Base-by-base conservation (phyloP, 108 stramenopile species). In the Cyclotella baltica region DNA sequence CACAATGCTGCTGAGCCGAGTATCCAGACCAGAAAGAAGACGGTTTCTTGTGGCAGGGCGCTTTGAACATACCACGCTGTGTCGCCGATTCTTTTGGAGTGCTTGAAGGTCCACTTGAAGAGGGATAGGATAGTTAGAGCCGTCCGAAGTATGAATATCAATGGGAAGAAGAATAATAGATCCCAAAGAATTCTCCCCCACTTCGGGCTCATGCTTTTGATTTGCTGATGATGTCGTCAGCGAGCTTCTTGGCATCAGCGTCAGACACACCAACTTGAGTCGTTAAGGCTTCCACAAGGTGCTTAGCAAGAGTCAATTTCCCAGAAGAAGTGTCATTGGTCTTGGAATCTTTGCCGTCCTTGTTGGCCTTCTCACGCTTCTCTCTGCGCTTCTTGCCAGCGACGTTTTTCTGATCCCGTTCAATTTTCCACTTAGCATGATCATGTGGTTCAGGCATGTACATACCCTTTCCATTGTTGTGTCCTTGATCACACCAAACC, bases 381-480 rank as follows among this genome's bases (percentile, higher is more conserved):
- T 35, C 59, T 46, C 50, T 27, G 0, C 30, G 3, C 3, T 62
- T 27, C 30, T 63, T 36, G 25, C 3, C 59, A 1, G 18, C 20
- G 0, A 16, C 62, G 5, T 52, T 30, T 4, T 23, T 31, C 50
- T 64, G 22, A 13, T 52, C 25, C 73, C 19, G 48, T 20, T 73
- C 16, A 22, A 52, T 46, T 0, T 8, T 15, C 62, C 73, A 73
- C 20, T 50, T 27, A 4, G 47, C 48, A 33, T 73, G 73, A 52
- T 51, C 47, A 51, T 73, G 73, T 19, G 33, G n/a, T 9, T 29
- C 2, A 35, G 62, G 73, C 61, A 73, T 63, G 34, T 73, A 73
- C 4, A 61, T 43, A 0, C 73, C 73, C 0, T 31, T 35, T 10
- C 73, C 62, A 29, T 52, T 30, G 2, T 23, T 43, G 58, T 61